Percentiles rank a stretch among this genome's conserved stretches.
Evolutionary conservation across 192 early-diverging fungal genomes (phyloP).

Genomic region (Podila verticillata): DNA sequence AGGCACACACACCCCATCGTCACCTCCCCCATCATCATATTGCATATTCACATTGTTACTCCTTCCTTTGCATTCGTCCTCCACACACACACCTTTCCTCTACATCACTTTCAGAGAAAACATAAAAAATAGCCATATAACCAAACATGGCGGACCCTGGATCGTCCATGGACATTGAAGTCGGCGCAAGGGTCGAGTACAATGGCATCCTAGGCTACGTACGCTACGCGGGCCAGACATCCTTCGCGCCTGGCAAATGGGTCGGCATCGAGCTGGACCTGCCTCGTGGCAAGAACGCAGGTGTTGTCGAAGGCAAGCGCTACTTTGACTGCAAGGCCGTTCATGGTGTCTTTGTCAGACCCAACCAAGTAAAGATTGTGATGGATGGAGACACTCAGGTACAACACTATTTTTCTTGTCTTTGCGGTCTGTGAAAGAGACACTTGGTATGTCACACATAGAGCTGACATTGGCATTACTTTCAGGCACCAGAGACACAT

Average conservation of each 20-base stretch:
- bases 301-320: constrained; percentile 75
- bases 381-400: constrained; percentile 1
- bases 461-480: background rate
- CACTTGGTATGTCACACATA: no score
- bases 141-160: constrained; percentile 28
- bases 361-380: constrained; percentile 63
- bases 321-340: constrained; percentile 81
- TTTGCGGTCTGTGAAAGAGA: no score
- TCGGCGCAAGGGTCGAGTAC: constrained; percentile 41
- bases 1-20: no score
- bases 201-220: constrained; percentile 57
- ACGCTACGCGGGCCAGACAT: constrained; percentile 84
- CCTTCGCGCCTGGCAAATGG: constrained; percentile 88
- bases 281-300: constrained; percentile 80
- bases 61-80: no score
- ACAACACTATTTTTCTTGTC: background rate
- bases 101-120: no score
- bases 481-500: background rate
- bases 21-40: no score
- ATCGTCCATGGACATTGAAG: constrained; percentile 17
- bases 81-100: no score
- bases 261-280: constrained; percentile 89
- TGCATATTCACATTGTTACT: no score
- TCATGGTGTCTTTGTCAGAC: constrained; percentile 83
- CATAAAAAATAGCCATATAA: no score